These are phyloP conservation scores for Clausena lansium DNA, from an alignment of 345 rosid species.

Conservation along the genomic window DNA sequence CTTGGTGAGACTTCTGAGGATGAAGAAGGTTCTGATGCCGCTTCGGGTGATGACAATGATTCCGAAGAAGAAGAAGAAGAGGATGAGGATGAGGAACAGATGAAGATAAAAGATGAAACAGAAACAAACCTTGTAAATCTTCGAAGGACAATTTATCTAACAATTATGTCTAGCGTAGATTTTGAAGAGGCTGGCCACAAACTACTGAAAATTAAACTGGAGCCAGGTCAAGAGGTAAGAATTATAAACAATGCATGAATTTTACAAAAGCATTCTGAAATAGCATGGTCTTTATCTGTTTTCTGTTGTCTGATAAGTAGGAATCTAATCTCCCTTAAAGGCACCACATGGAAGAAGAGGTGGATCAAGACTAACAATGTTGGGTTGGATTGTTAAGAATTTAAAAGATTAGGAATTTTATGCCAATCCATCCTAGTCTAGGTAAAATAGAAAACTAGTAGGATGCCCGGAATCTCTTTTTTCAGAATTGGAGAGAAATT, in stretches of 20 bases:
- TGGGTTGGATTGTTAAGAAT: not conserved
- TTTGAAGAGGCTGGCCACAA: slow-evolving; percentile 99
- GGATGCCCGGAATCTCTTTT: not conserved
- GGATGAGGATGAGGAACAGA: slow-evolving; percentile 73
- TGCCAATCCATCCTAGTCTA: not conserved
- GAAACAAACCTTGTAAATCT: slow-evolving; percentile 97
- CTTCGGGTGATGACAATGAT: slow-evolving; percentile 59
- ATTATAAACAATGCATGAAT: slow-evolving; percentile 3
- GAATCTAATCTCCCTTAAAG: not conserved
- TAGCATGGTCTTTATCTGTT: not conserved
- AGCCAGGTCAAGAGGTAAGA: slow-evolving; percentile 96
- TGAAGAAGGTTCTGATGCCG: slow-evolving; percentile 75
- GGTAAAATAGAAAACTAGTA: not conserved
- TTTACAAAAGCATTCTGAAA: not conserved
- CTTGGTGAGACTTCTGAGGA: slow-evolving; percentile 85
- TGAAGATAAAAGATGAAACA: slow-evolving; percentile 85
- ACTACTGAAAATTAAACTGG: slow-evolving; percentile 84
- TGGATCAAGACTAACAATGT: not conserved
- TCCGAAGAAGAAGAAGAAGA: slow-evolving; percentile 46
- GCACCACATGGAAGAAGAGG: not conserved
- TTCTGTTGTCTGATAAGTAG: not conserved
- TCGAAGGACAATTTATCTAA: slow-evolving; percentile 90
- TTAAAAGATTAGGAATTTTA: not conserved
- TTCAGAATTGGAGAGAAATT: not conserved
- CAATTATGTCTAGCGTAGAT: slow-evolving; percentile 98